Evolutionary conservation across 305 asterid species (phyloP), one percentile per base, ranked within the genome.

Genomic region (Fraxinus ornus): DNA sequence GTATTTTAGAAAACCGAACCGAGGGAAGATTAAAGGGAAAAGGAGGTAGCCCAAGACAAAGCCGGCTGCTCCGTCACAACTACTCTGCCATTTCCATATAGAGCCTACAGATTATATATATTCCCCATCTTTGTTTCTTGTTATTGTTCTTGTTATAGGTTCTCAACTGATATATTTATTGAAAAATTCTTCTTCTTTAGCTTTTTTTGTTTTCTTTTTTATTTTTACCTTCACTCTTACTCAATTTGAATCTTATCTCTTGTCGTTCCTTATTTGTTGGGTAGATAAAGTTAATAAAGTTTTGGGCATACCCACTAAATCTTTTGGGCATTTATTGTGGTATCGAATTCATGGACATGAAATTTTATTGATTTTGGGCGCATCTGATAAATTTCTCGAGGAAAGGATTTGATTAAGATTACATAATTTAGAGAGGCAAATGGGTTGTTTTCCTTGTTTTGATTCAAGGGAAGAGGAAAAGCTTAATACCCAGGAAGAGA

Each of bases 401-500:
- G 77, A 73, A 24, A 79, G 83, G 86, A 86, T 79, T 82, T 77
- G 78, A 49, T 44, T 35, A 86, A 83, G 84, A 82, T 85, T 88
- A 83, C 86, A 88, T 88, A 86, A 88, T 87, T 81, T 78, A 52
- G 86, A 72, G 80, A 74, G 83, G 79, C 62, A 84, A 75, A 96
- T 96, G 99, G 98, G 98, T 72, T 96, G 98, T 84, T 96, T 96
- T 88, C 93, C 97, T 81, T 96, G 99, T 86, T 96, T 96, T 86
- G 99, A 91, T 83, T 91, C 98, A 36, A 91, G 88, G 62, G 97
- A 94, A 81, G 98, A 88, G 87, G 95, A 92, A 80, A 92, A 88
- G 83, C 89, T 94, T 77, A 92, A 94, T 85, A 90, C 93, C 70
- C 89, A 83, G 75, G 84, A 84, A 73, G 90, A 81, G 4, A 88